Conservation (phyloP, 1,139 yeast species). For the Diutina catenulata region DNA sequence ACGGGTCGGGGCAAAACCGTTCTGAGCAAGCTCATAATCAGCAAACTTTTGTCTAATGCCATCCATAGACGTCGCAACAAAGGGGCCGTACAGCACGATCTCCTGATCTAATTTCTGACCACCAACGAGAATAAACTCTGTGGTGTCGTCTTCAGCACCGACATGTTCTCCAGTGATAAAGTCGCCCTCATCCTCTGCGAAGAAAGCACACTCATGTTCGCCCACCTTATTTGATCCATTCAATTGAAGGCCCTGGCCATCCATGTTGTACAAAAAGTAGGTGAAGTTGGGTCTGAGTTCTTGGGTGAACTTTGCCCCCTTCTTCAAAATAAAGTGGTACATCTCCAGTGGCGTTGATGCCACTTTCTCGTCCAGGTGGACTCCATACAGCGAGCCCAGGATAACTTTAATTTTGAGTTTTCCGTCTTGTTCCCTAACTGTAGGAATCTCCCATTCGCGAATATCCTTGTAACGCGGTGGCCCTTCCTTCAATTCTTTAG, state of each 20-base stretch:
- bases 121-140: conserved; percentile 60
- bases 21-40: conserved; percentile 56
- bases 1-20: conserved; percentile 64
- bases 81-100: conserved; percentile 83
- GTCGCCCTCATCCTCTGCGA: conserved; percentile 52
- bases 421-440: conserved; percentile 28
- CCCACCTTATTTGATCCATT: conserved; percentile 17
- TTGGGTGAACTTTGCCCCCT: conserved; percentile 61
- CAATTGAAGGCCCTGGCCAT: conserved; percentile 54
- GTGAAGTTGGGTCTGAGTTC: conserved; percentile 55
- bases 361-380: conserved; percentile 58
- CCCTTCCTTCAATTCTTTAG: conserved; percentile 51
- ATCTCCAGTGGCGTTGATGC: conserved; percentile 80
- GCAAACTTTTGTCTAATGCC: conserved; percentile 55
- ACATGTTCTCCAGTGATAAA: conserved; percentile 37
- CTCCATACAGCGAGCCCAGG: conserved; percentile 68
- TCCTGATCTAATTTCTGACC: conserved; percentile 71
- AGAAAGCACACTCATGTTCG: conserved; percentile 46
- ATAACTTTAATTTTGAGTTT: conserved; percentile 61
- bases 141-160: conserved; percentile 14
- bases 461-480: conserved; percentile 78
- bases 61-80: conserved; percentile 57
- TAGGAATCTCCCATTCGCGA: conserved; percentile 58
- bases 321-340: conserved; percentile 54
- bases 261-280: conserved; percentile 58